Evolutionary conservation across 1,284 basidiomycete species (phyloP).

Genomic region (Ustilago xerochloae): DNA sequence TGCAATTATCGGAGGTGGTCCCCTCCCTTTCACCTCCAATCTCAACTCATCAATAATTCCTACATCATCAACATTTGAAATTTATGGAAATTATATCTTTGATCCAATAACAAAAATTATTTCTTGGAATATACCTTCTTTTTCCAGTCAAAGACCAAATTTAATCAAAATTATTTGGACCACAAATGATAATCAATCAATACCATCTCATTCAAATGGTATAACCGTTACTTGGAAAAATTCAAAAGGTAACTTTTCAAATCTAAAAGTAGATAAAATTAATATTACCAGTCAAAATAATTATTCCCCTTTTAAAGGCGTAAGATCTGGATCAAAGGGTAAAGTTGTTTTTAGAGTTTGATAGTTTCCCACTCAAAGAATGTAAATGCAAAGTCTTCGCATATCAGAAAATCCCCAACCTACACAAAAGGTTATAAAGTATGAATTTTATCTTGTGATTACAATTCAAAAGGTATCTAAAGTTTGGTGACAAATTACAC

Average conservation of each 20-base stretch:
- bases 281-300: conserved; percentile 74
- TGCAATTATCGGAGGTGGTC: conserved; percentile 33
- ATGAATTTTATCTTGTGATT: too few relatives aligned
- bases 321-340: conserved; percentile 66
- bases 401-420: too few relatives aligned
- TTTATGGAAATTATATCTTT: conserved; percentile 49
- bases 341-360: conserved; percentile 56
- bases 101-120: conserved; percentile 46
- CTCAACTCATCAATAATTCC: conserved; percentile 3
- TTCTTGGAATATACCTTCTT: conserved; percentile 50
- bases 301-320: conserved; percentile 77
- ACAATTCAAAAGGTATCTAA: too few relatives aligned
- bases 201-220: conserved; percentile 75
- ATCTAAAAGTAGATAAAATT: conserved; percentile 84
- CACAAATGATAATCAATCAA: conserved; percentile 9
- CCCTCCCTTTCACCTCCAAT: conserved; percentile 6
- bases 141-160: conserved; percentile 9
- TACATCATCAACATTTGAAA: conserved; percentile 13
- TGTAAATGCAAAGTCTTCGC: neutral
- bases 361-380: neutral
- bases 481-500: neutral
- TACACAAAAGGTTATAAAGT: too few relatives aligned
- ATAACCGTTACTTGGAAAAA: conserved; percentile 80
- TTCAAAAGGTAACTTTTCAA: conserved; percentile 79
- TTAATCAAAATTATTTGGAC: conserved; percentile 46